Percentiles rank a stretch among this genome's conserved stretches.
Conservation (phyloP, 805 yeast species). For the Kodamaea restingae region DNA sequence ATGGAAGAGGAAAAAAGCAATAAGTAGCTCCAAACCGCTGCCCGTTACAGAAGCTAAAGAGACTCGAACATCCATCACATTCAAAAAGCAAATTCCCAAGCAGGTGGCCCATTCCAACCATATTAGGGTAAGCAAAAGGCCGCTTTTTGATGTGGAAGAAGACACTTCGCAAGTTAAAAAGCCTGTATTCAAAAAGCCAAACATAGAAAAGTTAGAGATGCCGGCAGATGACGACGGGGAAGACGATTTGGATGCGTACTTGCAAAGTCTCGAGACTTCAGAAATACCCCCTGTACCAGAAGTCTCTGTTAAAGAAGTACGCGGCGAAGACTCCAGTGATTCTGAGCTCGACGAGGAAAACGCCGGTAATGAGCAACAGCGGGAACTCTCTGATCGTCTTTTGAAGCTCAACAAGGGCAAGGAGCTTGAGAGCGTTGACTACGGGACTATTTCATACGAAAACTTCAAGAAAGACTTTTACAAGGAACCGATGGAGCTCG, state of each 20-base stretch:
- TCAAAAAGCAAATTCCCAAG: background rate
- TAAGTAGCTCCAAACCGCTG: background rate
- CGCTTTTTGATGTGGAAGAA: conserved; percentile 9
- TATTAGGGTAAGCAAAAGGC: background rate
- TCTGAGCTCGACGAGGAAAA: conserved; percentile 20
- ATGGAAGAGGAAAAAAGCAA: conserved; percentile 45
- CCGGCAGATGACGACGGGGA: conserved; percentile 21
- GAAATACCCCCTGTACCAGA: background rate
- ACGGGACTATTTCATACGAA: conserved; percentile 41
- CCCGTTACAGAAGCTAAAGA: background rate
- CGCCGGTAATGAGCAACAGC: conserved; percentile 24
- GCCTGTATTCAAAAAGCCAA: conserved; percentile 6
- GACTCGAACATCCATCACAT: conserved; percentile 1
- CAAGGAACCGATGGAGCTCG: conserved; percentile 52
- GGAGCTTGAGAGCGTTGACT: conserved; percentile 46
- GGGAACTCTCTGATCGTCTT: conserved; percentile 32
- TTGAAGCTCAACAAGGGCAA: conserved; percentile 47
- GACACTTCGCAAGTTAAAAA: conserved; percentile 6
- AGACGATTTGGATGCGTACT: conserved; percentile 20
- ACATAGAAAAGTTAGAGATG: conserved; percentile 1
- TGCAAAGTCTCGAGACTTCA: conserved; percentile 6
- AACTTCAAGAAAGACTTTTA: conserved; percentile 63
- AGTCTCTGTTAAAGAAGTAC: background rate
- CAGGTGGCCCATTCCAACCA: background rate
- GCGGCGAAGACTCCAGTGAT: no score